phyloP scores from a whole-genome alignment of 352 stramenopile species.

The Pilasporangium apinafurcum region DNA sequence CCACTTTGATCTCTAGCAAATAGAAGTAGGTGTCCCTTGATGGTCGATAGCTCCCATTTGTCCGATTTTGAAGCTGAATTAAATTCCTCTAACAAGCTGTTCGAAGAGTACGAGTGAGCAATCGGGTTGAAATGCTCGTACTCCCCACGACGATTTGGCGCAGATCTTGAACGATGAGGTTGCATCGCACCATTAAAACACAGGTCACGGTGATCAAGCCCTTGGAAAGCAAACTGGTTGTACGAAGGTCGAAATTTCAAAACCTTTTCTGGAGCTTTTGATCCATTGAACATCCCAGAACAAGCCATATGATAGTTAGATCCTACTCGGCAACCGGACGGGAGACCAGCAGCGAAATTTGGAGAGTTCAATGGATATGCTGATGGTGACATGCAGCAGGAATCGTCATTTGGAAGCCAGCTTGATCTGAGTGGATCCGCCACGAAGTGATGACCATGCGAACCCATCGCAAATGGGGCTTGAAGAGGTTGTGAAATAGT shows the following conservation, averaged over 20 bases:
- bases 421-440: not conserved
- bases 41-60: slow-evolving; percentile 75
- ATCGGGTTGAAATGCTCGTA: slow-evolving; percentile 43
- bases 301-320: not conserved
- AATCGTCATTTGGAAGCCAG: too few species aligned
- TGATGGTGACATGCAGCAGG: too few species aligned
- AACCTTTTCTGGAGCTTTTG: slow-evolving; percentile 3
- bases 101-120: slow-evolving; percentile 61
- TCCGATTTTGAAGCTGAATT: slow-evolving; percentile 57
- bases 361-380: too few species aligned
- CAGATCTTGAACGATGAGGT: slow-evolving; percentile 27
- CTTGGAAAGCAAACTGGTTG: too few species aligned
- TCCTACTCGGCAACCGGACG: not conserved
- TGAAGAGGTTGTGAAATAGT: not conserved
- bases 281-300: slow-evolving; percentile 1
- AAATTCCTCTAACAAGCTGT: slow-evolving; percentile 79
- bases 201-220: too few species aligned
- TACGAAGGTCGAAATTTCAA: slow-evolving; percentile 3
- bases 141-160: slow-evolving; percentile 14
- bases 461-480: slow-evolving; percentile 5
- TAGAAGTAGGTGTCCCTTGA: slow-evolving; percentile 79
- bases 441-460: not conserved
- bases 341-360: not conserved
- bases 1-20: slow-evolving; percentile 85
- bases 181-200: too few species aligned